Evolutionary conservation across 805 yeast species (phyloP), one percentile per base, ranked within the genome.

Genomic region (Babjeviella inositovora): DNA sequence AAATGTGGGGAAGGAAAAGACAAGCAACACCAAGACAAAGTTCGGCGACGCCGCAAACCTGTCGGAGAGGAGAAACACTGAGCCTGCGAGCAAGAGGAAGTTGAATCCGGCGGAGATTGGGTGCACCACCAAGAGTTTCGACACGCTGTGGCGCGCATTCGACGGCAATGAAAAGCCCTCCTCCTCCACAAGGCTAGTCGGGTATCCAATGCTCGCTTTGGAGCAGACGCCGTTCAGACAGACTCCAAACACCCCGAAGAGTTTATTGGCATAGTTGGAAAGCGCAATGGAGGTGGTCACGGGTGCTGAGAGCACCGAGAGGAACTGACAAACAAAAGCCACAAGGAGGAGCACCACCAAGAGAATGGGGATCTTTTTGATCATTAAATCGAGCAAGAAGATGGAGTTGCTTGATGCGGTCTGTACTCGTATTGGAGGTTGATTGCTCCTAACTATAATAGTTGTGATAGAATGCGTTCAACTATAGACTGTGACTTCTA

Each of bases 231-330:
- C 38, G 5, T 37, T 28, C 3, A 35, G 29, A 17, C 87, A 76
- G 33, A 66, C 57, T 2, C 87, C 87, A 45, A 72, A 72, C 2
- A 75, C 79, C 3, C 87, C 87, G 37, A 70, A 76, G n/a, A n/a
- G n/a, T n/a, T n/a, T 37, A 11, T 24, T 32, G 22, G 31, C 30
- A 12, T 60, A 67, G 62, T 44, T 52, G 6, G 31, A 35, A 8
- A 66, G 60, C 34, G 70, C 77, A 0, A 54, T 59, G 21, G 44
- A 39, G 26, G 56, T 61, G 12, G 49, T 70, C 17, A 40, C 53
- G 2, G 48, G 52, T 8, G 75, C 73, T 0, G 68, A 62, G n/a
- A n/a, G n/a, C n/a, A n/a, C n/a, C n/a, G n/a, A n/a, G n/a, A n/a
- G n/a, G n/a, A n/a, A n/a, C n/a, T n/a, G n/a, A n/a, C n/a, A n/a